Base-by-base conservation (phyloP, 176 grass and related monocot species). In the Chrysopogon serrulatus region DNA sequence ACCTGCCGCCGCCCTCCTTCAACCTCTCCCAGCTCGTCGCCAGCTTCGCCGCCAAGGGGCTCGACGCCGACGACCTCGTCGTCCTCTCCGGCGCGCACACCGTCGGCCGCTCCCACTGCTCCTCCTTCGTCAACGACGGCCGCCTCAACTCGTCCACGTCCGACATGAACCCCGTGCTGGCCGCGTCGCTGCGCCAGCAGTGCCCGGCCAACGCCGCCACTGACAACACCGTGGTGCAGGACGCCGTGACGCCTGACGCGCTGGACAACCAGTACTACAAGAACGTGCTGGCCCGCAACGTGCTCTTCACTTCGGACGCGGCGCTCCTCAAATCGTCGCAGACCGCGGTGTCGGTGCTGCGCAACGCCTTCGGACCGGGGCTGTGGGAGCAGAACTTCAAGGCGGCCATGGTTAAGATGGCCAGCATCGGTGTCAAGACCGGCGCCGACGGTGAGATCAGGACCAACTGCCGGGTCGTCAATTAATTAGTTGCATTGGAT, bases 351-450 rank as follows among this genome's bases (percentile, higher is more conserved):
- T 26, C 68, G 49, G 89, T 91, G 39, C 1, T 10, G 37, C 10
- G 26, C 13, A 68, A 80, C 59, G 62, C 85, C 2, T 16, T 19
- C 24, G 4, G 26, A 23, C 53, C 63, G 18, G 61, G 73, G 15
- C 27, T 18, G 34, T 91, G 70, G 77, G 78, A 88, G 78, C 31
- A 35, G 3, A 81, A 77, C 78, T 91, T 91, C 80, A 44, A 27
- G 2, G 31, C 3, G 27, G 77, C 90, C 1, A 88, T 92, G 82
- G 72, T 91, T 17, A 92, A 83, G 90, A 85, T 88, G 90, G 78
- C 53, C 23, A 57, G 53, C 23, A 57, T 57, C 53, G 53, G 3
- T 6, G 53, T 57, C 0, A 57, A 57, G 59, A 80, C 43, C 21
- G 14, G 40, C 30, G 1, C 41, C 26, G 3, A 35, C 6, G 79